Evolutionary conservation across 169 alveolate genomes (phyloP).

Genomic region (Plasmodium fragile): DNA sequence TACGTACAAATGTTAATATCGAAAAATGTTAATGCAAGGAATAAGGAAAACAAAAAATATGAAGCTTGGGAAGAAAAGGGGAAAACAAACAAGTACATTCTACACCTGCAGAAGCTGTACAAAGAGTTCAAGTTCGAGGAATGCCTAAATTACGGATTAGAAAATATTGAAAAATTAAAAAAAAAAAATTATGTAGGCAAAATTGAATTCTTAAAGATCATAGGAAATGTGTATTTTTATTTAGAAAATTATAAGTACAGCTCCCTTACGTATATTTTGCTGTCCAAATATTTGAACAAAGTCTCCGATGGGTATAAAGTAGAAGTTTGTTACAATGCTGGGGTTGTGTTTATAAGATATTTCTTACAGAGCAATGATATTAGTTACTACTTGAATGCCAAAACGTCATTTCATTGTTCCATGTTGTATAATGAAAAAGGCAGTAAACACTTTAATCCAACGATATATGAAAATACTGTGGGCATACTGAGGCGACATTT

Average conservation of each 20-base stretch:
- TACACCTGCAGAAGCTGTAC: slow-evolving; percentile 18
- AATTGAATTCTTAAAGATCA: slow-evolving; percentile 30
- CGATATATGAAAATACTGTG: slow-evolving; percentile 21
- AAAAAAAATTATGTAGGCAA: slow-evolving; percentile 24
- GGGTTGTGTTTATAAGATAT: slow-evolving; percentile 38
- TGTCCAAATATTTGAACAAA: slow-evolving; percentile 46
- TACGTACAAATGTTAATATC: not conserved
- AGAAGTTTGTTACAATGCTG: slow-evolving; percentile 62
- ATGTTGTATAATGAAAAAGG: slow-evolving; percentile 38
- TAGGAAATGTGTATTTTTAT: slow-evolving; percentile 63
- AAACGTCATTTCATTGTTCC: slow-evolving; percentile 30
- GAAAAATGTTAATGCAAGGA: not conserved
- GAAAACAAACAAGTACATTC: slow-evolving; percentile 21
- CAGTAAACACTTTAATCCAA: slow-evolving; percentile 22
- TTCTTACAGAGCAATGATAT: slow-evolving; percentile 46
- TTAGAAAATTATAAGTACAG: slow-evolving; percentile 55
- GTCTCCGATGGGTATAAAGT: slow-evolving; percentile 31
- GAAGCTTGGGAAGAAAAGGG: slow-evolving; percentile 12
- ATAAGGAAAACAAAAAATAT: not conserved
- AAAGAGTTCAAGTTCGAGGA: slow-evolving; percentile 30
- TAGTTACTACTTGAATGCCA: slow-evolving; percentile 41
- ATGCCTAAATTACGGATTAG: slow-evolving; percentile 54
- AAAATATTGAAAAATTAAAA: slow-evolving; percentile 34
- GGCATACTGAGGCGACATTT: slow-evolving; percentile 30
- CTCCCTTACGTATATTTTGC: slow-evolving; percentile 35